phyloP scores from a whole-genome alignment of 306 rosid genomes.

The Lotus japonicus region DNA sequence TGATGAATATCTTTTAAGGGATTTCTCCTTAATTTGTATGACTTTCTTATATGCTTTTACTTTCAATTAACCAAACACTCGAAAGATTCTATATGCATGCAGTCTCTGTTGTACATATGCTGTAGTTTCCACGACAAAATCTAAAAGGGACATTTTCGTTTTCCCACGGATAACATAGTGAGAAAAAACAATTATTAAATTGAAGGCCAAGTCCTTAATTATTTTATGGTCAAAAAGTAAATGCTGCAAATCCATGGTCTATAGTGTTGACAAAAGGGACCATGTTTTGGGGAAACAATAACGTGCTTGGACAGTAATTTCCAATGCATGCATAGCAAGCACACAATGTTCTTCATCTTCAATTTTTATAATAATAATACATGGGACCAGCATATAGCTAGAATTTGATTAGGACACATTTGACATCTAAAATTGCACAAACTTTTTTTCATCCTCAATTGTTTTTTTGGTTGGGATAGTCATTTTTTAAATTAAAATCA shows the following conservation, averaged over 20 bases:
- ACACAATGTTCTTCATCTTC: neutral
- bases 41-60: too few relatives aligned
- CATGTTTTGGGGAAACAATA: conserved; percentile 21
- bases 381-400: conserved; percentile 11
- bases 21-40: neutral
- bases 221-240: neutral
- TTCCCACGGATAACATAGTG: conserved; percentile 17
- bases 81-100: neutral
- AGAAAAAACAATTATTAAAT: neutral
- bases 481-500: too few relatives aligned
- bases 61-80: too few relatives aligned
- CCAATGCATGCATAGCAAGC: conserved; percentile 25
- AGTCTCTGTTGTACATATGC: neutral
- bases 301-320: conserved; percentile 27
- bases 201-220: conserved; percentile 9
- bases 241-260: neutral
- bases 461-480: too few relatives aligned
- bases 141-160: neutral
- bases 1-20: neutral
- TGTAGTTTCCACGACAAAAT: neutral
- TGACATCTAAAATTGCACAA: neutral
- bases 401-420: conserved; percentile 3
- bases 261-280: conserved; percentile 1
- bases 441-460: neutral
- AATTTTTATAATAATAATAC: neutral